phyloP scores from a whole-genome alignment of 441 rosid species.

The Omphalea diandra region DNA sequence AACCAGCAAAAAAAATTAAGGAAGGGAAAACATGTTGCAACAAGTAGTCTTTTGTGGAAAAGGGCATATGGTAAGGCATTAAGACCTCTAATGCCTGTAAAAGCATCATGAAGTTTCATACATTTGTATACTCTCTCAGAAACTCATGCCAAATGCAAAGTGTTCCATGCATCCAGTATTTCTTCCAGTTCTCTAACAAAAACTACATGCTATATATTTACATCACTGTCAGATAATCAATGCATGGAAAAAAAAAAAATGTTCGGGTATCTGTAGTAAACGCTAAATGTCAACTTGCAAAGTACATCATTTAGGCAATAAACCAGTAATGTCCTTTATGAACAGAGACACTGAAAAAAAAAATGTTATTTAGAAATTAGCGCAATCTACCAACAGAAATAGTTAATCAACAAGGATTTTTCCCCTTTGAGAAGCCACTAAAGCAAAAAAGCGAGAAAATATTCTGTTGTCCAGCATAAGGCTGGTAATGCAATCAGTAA shows the following conservation, averaged over 20 bases:
- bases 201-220: neutral
- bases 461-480: neutral
- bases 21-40: too few relatives aligned
- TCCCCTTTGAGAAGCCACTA: neutral
- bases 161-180: neutral
- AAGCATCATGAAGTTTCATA: neutral
- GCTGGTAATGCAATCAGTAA: neutral
- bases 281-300: neutral
- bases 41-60: conserved; percentile 2
- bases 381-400: neutral
- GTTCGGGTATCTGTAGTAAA: neutral
- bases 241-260: neutral
- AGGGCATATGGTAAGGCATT: neutral
- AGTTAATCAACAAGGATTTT: neutral
- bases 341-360: neutral
- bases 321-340: neutral
- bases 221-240: too few relatives aligned
- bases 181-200: neutral
- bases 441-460: neutral
- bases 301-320: too few relatives aligned
- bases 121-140: neutral
- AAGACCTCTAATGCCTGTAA: neutral
- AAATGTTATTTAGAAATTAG: neutral
- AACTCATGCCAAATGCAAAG: neutral
- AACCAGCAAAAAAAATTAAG: too few relatives aligned